Base-by-base conservation (phyloP, 2,329 filamentous ascomycete species). In the Botrytis aclada region DNA sequence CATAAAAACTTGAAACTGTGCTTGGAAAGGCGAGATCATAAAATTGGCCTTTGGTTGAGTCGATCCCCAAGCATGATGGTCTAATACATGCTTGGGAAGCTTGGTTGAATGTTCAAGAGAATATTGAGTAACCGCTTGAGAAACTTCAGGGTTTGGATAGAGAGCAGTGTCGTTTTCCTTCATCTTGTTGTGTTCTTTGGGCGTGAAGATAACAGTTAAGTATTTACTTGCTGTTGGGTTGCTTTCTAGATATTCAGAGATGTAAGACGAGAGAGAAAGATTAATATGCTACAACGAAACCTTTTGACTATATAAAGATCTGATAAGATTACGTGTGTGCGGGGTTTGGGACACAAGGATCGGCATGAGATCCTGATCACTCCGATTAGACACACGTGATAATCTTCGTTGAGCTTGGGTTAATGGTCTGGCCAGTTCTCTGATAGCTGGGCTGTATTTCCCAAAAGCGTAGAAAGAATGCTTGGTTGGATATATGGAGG, bases 71-170 rank as follows among this genome's bases (percentile, higher is more conserved):
- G 81, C 82, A 74, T 87, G 84, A 74, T 84, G 85, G 43, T 82
- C 80, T 58, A 79, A 79, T 71, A 86, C 82, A 73, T 83, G 78
- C 72, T 81, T 79, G 6, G 85, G 84, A 56, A 87, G 78, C 20
- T 80, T 74, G 32, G 82, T 81, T 25, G 84, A 86, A 77, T 84
- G 82, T 43, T 78, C 74, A 51, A 81, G 80, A 29, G 85, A 81
- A 77, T 87, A 86, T 20, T 81, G 79, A 22, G 82, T 81, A 74
- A 86, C 85, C 29, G 80, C 81, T 67, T 79, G 76, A 69, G 82
- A 82, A 69, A 85, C 81, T 71, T 82, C 77, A 39, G 82, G 80
- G 70, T 83, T 85, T 45, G 82, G 80, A 77, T 85, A 86, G 51
- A 86, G 81, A 39, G 79, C 76, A 37, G 81, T 77, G 4, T 73